Percentiles rank a stretch among this genome's conserved stretches.
Evolutionary conservation across 371 early-diverging fungal genomes (phyloP).

Genomic region (Mortierella polycephala): DNA sequence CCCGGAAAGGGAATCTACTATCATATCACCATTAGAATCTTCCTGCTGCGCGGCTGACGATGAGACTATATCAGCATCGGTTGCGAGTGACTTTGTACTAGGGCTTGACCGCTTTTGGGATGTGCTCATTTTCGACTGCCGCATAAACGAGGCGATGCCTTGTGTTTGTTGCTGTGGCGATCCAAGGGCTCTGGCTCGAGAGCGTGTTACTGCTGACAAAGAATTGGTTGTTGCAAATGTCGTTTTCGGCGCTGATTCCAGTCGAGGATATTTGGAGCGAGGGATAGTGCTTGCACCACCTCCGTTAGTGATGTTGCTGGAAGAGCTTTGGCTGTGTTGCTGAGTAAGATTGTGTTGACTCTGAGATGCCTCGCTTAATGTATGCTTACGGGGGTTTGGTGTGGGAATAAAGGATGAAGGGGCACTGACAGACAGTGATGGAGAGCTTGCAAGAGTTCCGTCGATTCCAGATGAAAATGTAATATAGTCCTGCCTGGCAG

Average conservation of each 20-base stretch:
- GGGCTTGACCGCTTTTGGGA: constrained; percentile 46
- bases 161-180: constrained; percentile 16
- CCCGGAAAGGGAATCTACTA: no score
- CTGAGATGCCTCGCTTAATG: constrained; percentile 10
- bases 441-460: constrained; percentile 18
- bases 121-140: constrained; percentile 51
- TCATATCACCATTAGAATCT: no score
- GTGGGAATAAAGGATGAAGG: constrained; percentile 2
- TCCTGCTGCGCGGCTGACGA: not conserved
- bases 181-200: constrained; percentile 22
- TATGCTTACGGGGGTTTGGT: constrained; percentile 26
- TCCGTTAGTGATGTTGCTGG: constrained; percentile 1
- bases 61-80: constrained; percentile 6
- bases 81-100: constrained; percentile 12
- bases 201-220: constrained; percentile 20
- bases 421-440: constrained; percentile 7
- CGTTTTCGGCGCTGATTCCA: constrained; percentile 4
- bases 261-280: constrained; percentile 29
- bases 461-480: constrained; percentile 44
- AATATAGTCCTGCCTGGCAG: constrained; percentile 45
- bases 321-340: not conserved
- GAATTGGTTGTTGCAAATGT: constrained; percentile 3
- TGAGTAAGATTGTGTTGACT: not conserved
- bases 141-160: constrained; percentile 37
- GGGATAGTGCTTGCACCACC: not conserved